Evolutionary conservation across 2,329 filamentous ascomycete genomes (phyloP).

Genomic region (Fusarium sp.): DNA sequence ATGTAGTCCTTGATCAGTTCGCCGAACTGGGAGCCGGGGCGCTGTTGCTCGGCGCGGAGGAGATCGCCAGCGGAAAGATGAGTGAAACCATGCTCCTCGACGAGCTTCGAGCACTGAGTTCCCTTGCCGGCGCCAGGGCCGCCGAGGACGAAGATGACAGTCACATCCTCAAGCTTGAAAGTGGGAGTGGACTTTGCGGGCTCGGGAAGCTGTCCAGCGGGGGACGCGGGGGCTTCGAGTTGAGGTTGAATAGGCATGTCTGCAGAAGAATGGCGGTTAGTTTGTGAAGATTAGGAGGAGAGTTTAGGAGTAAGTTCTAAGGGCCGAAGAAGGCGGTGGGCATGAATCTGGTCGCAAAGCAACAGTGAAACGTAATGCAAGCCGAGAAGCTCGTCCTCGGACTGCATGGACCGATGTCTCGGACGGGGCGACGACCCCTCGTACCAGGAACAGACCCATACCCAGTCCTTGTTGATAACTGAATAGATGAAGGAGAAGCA

Average conservation of each 20-base stretch:
- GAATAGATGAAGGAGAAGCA: not conserved
- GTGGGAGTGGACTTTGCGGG: conserved; percentile 64
- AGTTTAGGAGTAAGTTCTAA: not conserved
- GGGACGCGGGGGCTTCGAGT: conserved; percentile 28
- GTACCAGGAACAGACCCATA: not conserved
- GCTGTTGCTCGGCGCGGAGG: conserved; percentile 90
- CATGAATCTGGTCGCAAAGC: conserved; percentile 4
- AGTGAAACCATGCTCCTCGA: conserved; percentile 86
- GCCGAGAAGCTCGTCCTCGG: conserved; percentile 19
- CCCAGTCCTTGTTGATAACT: conserved; percentile 1
- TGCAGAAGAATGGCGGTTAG: conserved; percentile 1
- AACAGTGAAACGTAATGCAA: conserved; percentile 2
- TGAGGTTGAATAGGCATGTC: conserved; percentile 27
- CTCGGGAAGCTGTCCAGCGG: conserved; percentile 51
- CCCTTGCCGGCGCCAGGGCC: conserved; percentile 96
- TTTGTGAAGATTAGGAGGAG: conserved; percentile 5
- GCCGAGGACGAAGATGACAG: conserved; percentile 96
- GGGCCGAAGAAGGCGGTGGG: conserved; percentile 5
- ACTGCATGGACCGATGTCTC: conserved; percentile 20
- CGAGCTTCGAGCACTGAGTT: conserved; percentile 90
- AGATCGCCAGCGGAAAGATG: conserved; percentile 95
- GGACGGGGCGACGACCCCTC: conserved; percentile 7
- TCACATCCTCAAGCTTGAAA: conserved; percentile 79
- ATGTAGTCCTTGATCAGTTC: conserved; percentile 93
- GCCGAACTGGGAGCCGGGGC: conserved; percentile 85